Percentiles rank a stretch among this genome's conserved stretches.
Conservation (phyloP, 352 stramenopile species). For the Pythium sukuiense region DNA sequence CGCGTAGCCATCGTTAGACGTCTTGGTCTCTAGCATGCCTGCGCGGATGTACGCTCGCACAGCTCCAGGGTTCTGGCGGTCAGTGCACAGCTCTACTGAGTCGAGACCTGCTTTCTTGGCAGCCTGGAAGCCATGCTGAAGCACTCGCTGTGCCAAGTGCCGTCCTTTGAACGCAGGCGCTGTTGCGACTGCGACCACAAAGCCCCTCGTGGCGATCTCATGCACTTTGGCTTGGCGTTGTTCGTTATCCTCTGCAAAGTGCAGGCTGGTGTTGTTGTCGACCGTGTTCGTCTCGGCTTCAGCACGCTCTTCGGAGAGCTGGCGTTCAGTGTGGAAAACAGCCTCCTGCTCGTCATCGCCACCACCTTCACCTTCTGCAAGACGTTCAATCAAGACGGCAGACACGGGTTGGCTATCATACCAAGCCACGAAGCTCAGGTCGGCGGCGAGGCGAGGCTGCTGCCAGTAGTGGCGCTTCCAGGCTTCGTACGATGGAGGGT, state of each 20-base stretch:
- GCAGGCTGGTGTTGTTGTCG: not conserved
- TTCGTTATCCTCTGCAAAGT: not conserved
- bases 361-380: slow-evolving; percentile 15
- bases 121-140: not conserved
- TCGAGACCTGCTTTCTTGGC: not conserved
- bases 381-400: slow-evolving; percentile 1
- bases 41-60: not conserved
- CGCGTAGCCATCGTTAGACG: not conserved
- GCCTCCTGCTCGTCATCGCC: slow-evolving; percentile 1
- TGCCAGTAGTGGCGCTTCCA: slow-evolving; percentile 26
- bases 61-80: not conserved
- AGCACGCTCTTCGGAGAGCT: not conserved
- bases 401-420: not conserved
- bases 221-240: not conserved
- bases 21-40: not conserved
- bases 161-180: not conserved
- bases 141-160: not conserved
- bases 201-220: not conserved
- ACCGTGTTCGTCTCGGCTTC: not conserved
- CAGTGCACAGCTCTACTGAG: not conserved
- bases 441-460: slow-evolving; percentile 18
- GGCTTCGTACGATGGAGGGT: slow-evolving; percentile 6
- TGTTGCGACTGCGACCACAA: not conserved
- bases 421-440: slow-evolving; percentile 25
- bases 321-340: not conserved